These are phyloP conservation scores for Diaporthe australafricana DNA, from an alignment of 2,329 filamentous ascomycete species.

Conservation along the genomic window DNA sequence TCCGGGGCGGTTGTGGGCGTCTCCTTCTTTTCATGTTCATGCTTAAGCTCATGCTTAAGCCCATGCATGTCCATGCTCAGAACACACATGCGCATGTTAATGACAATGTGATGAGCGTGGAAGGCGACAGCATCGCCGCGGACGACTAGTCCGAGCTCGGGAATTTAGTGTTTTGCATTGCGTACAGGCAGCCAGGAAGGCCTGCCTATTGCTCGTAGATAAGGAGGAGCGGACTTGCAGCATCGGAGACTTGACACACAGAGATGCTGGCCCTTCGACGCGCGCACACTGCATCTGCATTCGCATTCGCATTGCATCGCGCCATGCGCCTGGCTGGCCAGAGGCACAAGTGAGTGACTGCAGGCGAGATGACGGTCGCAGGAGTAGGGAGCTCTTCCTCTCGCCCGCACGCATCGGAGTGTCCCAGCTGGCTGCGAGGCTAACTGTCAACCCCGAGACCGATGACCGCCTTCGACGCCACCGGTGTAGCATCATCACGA, in stretches of 20 bases:
- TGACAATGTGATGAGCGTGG: background rate
- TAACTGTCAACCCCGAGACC: conserved; percentile 21
- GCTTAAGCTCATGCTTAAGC: background rate
- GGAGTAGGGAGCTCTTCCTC: background rate
- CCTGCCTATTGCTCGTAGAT: conserved; percentile 12
- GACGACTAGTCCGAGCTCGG: conserved; percentile 8
- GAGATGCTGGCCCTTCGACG: background rate
- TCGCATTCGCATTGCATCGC: conserved; percentile 11
- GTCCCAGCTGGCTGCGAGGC: conserved; percentile 10
- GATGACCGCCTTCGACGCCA: conserved; percentile 8
- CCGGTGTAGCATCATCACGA: background rate
- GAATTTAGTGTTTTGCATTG: conserved; percentile 18
- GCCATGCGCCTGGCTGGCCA: background rate
- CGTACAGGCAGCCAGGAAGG: background rate
- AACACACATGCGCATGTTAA: too few relatives aligned
- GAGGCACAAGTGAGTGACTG: background rate
- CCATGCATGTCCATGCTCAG: background rate
- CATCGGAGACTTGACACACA: background rate
- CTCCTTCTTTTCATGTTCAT: background rate
- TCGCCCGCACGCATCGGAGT: background rate
- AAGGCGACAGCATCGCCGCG: background rate
- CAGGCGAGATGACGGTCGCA: conserved; percentile 1
- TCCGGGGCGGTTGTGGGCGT: background rate
- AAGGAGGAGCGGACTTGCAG: background rate
- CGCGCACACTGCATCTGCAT: conserved; percentile 11